These are phyloP conservation scores for Ceratocystis smalleyi DNA, from an alignment of 2,329 filamentous ascomycete species.

Conservation along the genomic window DNA sequence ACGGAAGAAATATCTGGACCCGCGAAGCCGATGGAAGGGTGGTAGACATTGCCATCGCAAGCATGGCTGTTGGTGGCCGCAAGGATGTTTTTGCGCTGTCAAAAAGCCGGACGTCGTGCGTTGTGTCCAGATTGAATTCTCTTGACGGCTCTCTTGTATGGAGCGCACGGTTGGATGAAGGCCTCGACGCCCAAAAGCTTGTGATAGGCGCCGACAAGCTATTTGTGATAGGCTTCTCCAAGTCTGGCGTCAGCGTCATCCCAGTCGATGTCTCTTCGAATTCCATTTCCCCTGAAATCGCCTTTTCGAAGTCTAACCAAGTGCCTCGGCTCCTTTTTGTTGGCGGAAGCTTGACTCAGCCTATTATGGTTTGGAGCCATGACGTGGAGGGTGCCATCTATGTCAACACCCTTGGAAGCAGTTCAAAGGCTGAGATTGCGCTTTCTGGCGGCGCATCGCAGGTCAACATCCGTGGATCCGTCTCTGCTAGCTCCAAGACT, in stretches of 20 bases:
- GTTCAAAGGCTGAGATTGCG: slow-evolving; percentile 38
- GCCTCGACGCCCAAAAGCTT: slow-evolving; percentile 25
- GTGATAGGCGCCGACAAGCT: background rate
- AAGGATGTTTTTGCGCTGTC: slow-evolving; percentile 61
- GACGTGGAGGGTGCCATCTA: slow-evolving; percentile 39
- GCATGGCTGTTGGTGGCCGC: slow-evolving; percentile 44
- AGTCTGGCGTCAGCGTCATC: slow-evolving; percentile 39
- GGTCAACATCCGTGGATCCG: slow-evolving; percentile 59
- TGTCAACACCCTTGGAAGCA: slow-evolving; percentile 53
- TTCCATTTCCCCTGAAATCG: slow-evolving; percentile 53
- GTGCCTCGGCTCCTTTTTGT: slow-evolving; percentile 50
- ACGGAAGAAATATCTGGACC: slow-evolving; percentile 66
- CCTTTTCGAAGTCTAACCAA: slow-evolving; percentile 57
- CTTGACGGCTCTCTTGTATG: slow-evolving; percentile 59
- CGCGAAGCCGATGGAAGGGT: slow-evolving; percentile 42
- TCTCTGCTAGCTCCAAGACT: slow-evolving; percentile 51
- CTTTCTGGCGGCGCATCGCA: slow-evolving; percentile 32
- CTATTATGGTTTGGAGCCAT: slow-evolving; percentile 63
- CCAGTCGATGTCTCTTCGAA: slow-evolving; percentile 60
- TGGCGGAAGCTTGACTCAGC: slow-evolving; percentile 58
- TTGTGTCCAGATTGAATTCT: slow-evolving; percentile 58
- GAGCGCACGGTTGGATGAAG: slow-evolving; percentile 32
- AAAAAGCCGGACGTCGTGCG: slow-evolving; percentile 39
- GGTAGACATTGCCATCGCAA: slow-evolving; percentile 62
- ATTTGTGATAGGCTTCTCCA: slow-evolving; percentile 5